These are phyloP conservation scores for Nothophoma quercina DNA, from an alignment of 2,329 filamentous ascomycete species.

Conservation along the genomic window DNA sequence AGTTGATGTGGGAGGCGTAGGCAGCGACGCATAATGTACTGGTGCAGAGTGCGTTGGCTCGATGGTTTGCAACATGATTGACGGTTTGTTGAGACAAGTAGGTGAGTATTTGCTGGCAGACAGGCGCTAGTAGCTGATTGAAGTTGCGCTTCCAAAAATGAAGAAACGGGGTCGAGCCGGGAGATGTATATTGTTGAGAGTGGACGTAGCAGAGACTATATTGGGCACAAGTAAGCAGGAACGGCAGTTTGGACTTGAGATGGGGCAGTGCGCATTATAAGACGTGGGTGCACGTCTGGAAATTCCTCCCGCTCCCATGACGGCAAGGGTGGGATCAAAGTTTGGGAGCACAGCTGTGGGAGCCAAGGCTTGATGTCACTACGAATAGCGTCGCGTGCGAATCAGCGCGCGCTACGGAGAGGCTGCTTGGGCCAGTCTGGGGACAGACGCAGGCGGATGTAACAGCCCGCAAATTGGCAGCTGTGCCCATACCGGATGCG, in stretches of 20 bases:
- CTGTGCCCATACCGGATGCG: conserved; percentile 12
- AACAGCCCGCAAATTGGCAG: conserved; percentile 27
- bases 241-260: conserved; percentile 17
- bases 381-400: conserved; percentile 25
- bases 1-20: conserved; percentile 41
- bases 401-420: conserved; percentile 31
- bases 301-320: conserved; percentile 43
- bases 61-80: conserved; percentile 47
- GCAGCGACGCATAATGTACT: conserved; percentile 41
- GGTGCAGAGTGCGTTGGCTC: conserved; percentile 38
- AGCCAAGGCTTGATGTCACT: conserved; percentile 46
- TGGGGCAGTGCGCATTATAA: conserved; percentile 39
- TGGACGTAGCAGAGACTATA: conserved; percentile 29
- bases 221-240: conserved; percentile 34
- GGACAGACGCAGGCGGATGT: conserved; percentile 24
- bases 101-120: background rate
- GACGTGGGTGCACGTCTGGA: conserved; percentile 27
- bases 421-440: conserved; percentile 23
- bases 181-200: conserved; percentile 39
- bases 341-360: conserved; percentile 30
- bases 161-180: conserved; percentile 20
- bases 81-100: conserved; percentile 9
- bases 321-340: conserved; percentile 45
- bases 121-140: conserved; percentile 10
- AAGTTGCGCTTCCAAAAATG: conserved; percentile 8